Conservation (phyloP, 202 grass and related monocot genomes). For the Zoysia matrella region DNA sequence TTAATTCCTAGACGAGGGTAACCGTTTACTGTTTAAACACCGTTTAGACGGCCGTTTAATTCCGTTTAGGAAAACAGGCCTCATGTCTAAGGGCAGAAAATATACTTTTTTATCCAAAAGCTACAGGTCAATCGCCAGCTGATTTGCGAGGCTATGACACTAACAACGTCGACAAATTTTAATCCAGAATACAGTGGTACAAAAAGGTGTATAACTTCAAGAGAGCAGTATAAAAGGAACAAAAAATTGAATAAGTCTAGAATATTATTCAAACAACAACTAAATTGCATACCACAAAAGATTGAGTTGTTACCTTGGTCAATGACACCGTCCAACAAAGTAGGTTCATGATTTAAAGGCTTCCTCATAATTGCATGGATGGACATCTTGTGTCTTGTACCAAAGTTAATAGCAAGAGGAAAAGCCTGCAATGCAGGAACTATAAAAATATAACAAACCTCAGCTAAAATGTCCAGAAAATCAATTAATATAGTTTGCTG, state of each 20-base stretch:
- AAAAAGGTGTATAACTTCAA: neutral
- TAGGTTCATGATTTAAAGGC: conserved; percentile 66
- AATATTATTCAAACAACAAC: neutral
- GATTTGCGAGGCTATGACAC: no score
- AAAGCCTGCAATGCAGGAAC: conserved; percentile 85
- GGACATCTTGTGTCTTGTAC: conserved; percentile 49
- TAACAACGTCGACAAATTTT: no score
- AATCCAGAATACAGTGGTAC: neutral
- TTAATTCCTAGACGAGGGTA: no score
- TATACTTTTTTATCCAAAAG: no score
- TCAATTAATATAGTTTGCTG: neutral
- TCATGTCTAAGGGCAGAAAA: no score
- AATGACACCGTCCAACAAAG: conserved; percentile 68
- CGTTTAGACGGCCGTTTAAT: no score
- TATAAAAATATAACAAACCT: conserved; percentile 51
- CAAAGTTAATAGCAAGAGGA: conserved; percentile 71
- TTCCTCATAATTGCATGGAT: conserved; percentile 71
- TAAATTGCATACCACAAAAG: neutral
- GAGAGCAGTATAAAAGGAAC: conserved; percentile 8
- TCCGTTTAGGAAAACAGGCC: no score
- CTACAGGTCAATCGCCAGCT: no score
- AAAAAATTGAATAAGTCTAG: neutral
- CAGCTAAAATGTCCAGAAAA: conserved; percentile 42
- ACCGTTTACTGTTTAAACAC: no score
- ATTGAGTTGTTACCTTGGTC: conserved; percentile 67